Evolutionary conservation across 1,284 basidiomycete genomes (phyloP).

Genomic region (Moesziomyces globuligerus): DNA sequence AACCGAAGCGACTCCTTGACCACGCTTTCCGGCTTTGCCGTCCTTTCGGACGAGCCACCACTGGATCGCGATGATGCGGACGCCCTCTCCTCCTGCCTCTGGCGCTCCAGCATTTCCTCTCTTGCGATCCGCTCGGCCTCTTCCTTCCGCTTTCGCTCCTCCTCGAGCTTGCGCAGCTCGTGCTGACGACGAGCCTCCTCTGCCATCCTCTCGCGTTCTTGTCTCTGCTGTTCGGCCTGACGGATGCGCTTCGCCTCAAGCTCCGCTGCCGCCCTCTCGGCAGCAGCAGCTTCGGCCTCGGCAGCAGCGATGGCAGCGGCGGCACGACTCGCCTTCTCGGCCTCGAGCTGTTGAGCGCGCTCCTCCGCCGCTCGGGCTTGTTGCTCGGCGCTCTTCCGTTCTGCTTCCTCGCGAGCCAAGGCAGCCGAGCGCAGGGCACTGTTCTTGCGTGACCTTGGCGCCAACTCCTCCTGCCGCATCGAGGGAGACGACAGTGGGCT

Average conservation of each 20-base stretch:
- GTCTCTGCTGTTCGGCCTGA: slow-evolving; percentile 24
- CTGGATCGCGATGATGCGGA: background rate
- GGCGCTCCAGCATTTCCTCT: slow-evolving; percentile 7
- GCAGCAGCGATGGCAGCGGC: slow-evolving; percentile 11
- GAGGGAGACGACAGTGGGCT: slow-evolving; percentile 25
- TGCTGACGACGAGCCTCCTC: slow-evolving; percentile 26
- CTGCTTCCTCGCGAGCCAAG: slow-evolving; percentile 39
- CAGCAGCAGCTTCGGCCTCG: slow-evolving; percentile 13
- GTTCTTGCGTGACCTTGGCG: slow-evolving; percentile 39
- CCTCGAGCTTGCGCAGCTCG: slow-evolving; percentile 25
- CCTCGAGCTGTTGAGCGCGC: slow-evolving; percentile 14
- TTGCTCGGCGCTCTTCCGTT: slow-evolving; percentile 31
- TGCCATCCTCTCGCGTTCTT: slow-evolving; percentile 35
- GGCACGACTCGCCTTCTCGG: slow-evolving; percentile 25
- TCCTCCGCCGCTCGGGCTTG: slow-evolving; percentile 34
- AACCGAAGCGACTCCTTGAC: slow-evolving; percentile 8
- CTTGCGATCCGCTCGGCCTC: slow-evolving; percentile 16
- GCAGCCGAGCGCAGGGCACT: slow-evolving; percentile 47
- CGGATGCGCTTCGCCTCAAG: slow-evolving; percentile 12
- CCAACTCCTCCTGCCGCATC: slow-evolving; percentile 13
- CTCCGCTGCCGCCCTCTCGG: slow-evolving; percentile 21
- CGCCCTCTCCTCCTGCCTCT: slow-evolving; percentile 6
- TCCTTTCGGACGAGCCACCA: background rate
- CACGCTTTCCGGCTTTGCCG: background rate
- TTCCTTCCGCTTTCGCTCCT: slow-evolving; percentile 22